Evolutionary conservation across 2,329 filamentous ascomycete genomes (phyloP), one percentile per base, ranked within the genome.

Genomic region (Pseudopyrenochaeta lycopersici): DNA sequence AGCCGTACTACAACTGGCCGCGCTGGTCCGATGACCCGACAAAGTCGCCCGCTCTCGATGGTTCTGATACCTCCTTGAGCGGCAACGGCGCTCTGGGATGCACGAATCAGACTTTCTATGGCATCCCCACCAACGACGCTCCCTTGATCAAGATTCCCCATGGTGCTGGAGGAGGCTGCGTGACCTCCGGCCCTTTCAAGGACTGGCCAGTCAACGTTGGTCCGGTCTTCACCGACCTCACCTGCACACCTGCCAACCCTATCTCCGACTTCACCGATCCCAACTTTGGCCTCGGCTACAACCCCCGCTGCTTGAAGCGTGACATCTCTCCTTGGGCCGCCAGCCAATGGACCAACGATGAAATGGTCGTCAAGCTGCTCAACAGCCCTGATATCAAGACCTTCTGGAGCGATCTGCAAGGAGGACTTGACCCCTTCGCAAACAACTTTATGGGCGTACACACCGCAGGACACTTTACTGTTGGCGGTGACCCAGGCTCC

Each of bases 151-250:
- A 64, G 36, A 70, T 81, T 17, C 82, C 79, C 1, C 78, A 79
- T 1, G 84, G 82, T 17, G 74, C 76, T 0, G 84, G 84, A 18
- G 84, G 84, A 36, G 84, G 84, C 2, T 86, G 83, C 60, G 76
- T 86, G 5, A 71, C 67, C 9, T 76, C 73, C 1, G 83, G 83
- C 0, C 83, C 82, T 0, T 84, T 85, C 71, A 78, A 75, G 56
- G 75, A 83, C 52, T 72, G 67, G 64, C 47, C 62, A 4, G 74
- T 80, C 20, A 78, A 78, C 42, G 72, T 81, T 0, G 83, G 83
- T 0, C 84, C 84, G 0, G 76, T 84, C 40, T 68, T 71, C 4
- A 71, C 76, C n/a, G 75, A 70, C 15, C 66, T 74, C 4, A 52
- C 52, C 23, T 70, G 67, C 47, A 60, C 55, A 14, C 60, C 67